These are phyloP conservation scores for Raffaelea arxii DNA, from an alignment of 2,329 filamentous ascomycete genomes.

Conservation along the genomic window DNA sequence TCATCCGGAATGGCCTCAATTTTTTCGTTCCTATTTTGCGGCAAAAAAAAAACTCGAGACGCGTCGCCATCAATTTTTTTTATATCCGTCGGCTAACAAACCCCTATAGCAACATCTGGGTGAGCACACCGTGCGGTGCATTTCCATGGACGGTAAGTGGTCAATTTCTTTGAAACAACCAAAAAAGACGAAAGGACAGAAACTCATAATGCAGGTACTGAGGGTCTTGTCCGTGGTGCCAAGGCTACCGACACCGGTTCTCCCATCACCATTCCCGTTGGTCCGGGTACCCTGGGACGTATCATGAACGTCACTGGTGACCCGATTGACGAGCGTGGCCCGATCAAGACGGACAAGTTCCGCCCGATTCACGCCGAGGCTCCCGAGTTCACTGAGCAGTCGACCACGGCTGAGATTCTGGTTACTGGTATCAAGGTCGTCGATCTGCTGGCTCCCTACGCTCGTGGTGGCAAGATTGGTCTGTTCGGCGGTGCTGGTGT, in stretches of 20 bases:
- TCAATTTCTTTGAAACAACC: no score
- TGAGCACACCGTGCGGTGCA: constrained; percentile 97
- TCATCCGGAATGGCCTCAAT: constrained; percentile 4
- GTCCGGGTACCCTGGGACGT: constrained; percentile 85
- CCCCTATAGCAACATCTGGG: constrained; percentile 85
- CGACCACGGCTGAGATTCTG: constrained; percentile 90
- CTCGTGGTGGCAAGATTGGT: constrained; percentile 99
- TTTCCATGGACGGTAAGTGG: constrained; percentile 97
- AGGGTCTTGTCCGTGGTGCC: constrained; percentile 94
- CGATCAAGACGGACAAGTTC: constrained; percentile 85
- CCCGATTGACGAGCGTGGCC: constrained; percentile 98
- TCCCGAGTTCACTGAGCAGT: constrained; percentile 88
- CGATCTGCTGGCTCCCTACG: constrained; percentile 96
- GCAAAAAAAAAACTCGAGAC: background rate
- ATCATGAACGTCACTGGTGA: constrained; percentile 99
- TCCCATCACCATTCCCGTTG: constrained; percentile 95
- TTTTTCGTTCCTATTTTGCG: constrained; percentile 1
- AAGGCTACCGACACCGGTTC: constrained; percentile 79
- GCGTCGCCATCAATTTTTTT: no score
- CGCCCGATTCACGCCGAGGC: constrained; percentile 90
- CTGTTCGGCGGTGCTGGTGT: constrained; percentile 99
- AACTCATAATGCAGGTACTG: constrained; percentile 60
- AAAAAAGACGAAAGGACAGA: no score
- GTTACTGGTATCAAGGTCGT: constrained; percentile 99
- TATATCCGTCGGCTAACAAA: constrained; percentile 19